Conservation (phyloP, 768 basidiomycete genomes). For the Boletus rubescentipes region DNA sequence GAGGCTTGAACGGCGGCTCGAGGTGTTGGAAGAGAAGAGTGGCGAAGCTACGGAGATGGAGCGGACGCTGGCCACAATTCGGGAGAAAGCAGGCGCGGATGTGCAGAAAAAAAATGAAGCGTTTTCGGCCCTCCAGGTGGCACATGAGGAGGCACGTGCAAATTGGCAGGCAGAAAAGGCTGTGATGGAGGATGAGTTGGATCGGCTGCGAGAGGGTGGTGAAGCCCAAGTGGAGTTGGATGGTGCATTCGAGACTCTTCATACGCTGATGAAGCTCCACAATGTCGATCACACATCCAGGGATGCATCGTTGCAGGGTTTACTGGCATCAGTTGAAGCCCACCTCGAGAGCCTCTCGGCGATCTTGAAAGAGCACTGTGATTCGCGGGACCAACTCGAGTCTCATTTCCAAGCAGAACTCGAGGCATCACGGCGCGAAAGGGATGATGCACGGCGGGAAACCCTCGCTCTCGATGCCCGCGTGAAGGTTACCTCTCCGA, state of each 20-base stretch:
- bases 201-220: slow-evolving; percentile 39
- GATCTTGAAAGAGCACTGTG: slow-evolving; percentile 42
- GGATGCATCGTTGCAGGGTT: slow-evolving; percentile 48
- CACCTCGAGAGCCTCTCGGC: slow-evolving; percentile 52
- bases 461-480: slow-evolving; percentile 38
- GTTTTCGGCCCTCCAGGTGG: slow-evolving; percentile 35
- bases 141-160: slow-evolving; percentile 46
- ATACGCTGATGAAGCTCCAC: slow-evolving; percentile 53
- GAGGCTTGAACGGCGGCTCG: slow-evolving; percentile 42
- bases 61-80: slow-evolving; percentile 36
- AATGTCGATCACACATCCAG: slow-evolving; percentile 50
- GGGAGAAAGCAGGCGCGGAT: slow-evolving; percentile 34
- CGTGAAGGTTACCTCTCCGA: slow-evolving; percentile 33
- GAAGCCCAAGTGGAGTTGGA: slow-evolving; percentile 51
- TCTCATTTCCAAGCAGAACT: slow-evolving; percentile 57
- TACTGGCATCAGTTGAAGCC: slow-evolving; percentile 47
- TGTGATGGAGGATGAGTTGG: slow-evolving; percentile 51
- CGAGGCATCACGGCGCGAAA: slow-evolving; percentile 51
- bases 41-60: slow-evolving; percentile 44
- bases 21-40: slow-evolving; percentile 42
- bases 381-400: slow-evolving; percentile 46
- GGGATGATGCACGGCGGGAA: slow-evolving; percentile 49
- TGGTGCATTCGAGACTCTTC: slow-evolving; percentile 46
- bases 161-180: slow-evolving; percentile 52
- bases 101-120: slow-evolving; percentile 43